These are phyloP conservation scores for sunflower (Helianthus annuus) DNA, from an alignment of 129 eudicot species.

Conservation along the genomic window HanXRQr2.0-SUNRISE NC_035441.2:144685367-144685866, in stretches of 20 bases:
- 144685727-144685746: slow-evolving; percentile 46
- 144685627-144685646: background rate
- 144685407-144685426: slow-evolving; percentile 37
- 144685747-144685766: slow-evolving; percentile 40
- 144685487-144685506: slow-evolving; percentile 42
- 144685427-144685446: slow-evolving; percentile 30
- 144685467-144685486: slow-evolving; percentile 28
- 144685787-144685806: slow-evolving; percentile 25
- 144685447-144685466: slow-evolving; percentile 34
- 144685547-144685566: slow-evolving; percentile 19
- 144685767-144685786: slow-evolving; percentile 33
- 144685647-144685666: slow-evolving; percentile 17
- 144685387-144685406: slow-evolving; percentile 48
- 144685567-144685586: background rate
- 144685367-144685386: background rate
- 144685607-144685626: background rate
- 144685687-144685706: background rate
- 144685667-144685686: background rate
- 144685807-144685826: slow-evolving; percentile 21
- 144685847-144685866: slow-evolving; percentile 14
- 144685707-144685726: background rate
- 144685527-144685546: background rate
- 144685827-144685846: slow-evolving; percentile 50
- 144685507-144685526: slow-evolving; percentile 18
- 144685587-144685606: slow-evolving; percentile 25